phyloP scores from a whole-genome alignment of 148 eudicot species.

The Rhododendron griersonianum region DNA sequence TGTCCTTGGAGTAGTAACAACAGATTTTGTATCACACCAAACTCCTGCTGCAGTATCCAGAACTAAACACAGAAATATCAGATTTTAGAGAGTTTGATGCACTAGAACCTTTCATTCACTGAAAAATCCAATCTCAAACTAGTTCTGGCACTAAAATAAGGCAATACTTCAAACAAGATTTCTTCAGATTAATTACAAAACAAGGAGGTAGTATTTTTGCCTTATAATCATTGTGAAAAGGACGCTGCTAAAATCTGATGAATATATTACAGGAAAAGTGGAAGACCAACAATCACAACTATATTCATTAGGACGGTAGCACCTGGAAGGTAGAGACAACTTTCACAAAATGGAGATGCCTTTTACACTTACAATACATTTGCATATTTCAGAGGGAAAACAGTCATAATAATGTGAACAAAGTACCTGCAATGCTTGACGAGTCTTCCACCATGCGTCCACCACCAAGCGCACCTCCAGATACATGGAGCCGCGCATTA shows the following conservation, averaged over 20 bases:
- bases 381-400: not conserved
- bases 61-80: slow-evolving; percentile 36
- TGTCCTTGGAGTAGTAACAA: slow-evolving; percentile 91
- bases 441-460: slow-evolving; percentile 99
- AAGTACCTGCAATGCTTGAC: slow-evolving; percentile 88
- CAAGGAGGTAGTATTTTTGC: not conserved
- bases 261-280: not conserved
- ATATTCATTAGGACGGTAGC: not conserved
- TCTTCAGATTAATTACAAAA: not conserved
- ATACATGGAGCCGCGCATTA: slow-evolving; percentile 94
- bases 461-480: slow-evolving; percentile 99
- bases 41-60: slow-evolving; percentile 99
- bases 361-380: not conserved
- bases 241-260: not conserved
- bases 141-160: not conserved
- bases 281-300: not conserved
- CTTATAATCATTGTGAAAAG: not conserved
- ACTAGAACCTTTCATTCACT: not conserved
- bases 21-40: slow-evolving; percentile 97
- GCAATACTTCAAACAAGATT: not conserved
- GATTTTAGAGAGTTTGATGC: not conserved
- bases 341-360: not conserved
- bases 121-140: not conserved
- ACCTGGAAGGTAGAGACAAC: not conserved
- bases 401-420: not conserved